Percentiles rank a stretch among this genome's conserved stretches.
Evolutionary conservation across 495 filamentous ascomycete species (phyloP).

Genomic region (Tuber borchii): DNA sequence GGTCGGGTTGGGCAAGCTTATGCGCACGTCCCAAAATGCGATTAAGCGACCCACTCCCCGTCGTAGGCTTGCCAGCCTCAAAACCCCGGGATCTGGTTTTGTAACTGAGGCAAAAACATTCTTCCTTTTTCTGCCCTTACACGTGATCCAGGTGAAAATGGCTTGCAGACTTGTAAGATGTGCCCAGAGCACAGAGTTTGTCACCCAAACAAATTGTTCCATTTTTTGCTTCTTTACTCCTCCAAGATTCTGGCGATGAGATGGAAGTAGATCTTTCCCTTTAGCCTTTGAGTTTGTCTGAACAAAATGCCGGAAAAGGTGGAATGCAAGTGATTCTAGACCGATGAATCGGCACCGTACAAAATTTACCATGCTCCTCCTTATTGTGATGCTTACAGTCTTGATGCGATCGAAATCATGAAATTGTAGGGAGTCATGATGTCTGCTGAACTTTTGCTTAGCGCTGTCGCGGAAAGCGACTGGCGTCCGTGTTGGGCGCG

Average conservation of each 20-base stretch:
- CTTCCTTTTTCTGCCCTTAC: slow-evolving; percentile 15
- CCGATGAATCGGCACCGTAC: neutral
- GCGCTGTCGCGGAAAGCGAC: slow-evolving; percentile 2
- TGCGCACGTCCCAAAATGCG: slow-evolving; percentile 33
- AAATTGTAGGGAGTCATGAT: neutral
- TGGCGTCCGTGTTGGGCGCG: neutral
- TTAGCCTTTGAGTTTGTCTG: neutral
- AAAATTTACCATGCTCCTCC: neutral
- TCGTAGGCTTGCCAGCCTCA: slow-evolving; percentile 21
- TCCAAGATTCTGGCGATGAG: neutral
- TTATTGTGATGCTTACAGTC: neutral
- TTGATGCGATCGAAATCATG: neutral
- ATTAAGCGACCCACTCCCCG: slow-evolving; percentile 32
- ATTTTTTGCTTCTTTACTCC: neutral
- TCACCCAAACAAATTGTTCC: neutral
- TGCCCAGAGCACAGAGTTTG: neutral
- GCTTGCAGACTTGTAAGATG: slow-evolving; percentile 1
- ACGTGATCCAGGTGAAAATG: slow-evolving; percentile 21
- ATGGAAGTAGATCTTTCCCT: neutral
- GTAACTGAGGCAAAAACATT: slow-evolving; percentile 15
- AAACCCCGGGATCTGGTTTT: slow-evolving; percentile 28
- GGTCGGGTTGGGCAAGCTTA: slow-evolving; percentile 34
- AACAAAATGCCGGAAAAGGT: neutral
- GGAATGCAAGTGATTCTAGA: neutral
- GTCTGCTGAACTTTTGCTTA: neutral